Base-by-base conservation (phyloP, 306 rosid genomes). In the Cicer chorassanicum region DNA sequence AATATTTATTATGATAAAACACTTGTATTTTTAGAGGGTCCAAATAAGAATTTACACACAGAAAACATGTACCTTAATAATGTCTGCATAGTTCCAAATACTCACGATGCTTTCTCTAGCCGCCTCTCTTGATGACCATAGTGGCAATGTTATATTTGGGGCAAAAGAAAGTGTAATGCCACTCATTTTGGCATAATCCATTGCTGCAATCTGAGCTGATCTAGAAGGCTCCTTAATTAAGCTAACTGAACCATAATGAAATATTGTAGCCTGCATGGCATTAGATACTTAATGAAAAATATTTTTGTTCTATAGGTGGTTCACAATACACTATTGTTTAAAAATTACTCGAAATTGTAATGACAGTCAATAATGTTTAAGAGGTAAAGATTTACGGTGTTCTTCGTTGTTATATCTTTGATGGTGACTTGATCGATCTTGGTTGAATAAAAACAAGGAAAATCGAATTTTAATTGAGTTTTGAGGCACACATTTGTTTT, bases 231-330 rank as follows among this genome's bases (percentile, higher is more conserved):
- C 81, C 48, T 24, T 51, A 57, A 81, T 70, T 38, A 84, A 63
- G 67, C 75, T 84, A 14, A 63, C 54, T 39, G 87, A 84, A 73
- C 87, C 82, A 70, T 81, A 80, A 55, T 80, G 85, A 70, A 84
- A 81, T 60, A 81, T 68, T 38, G 62, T 63, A 6, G 85, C 82
- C 81, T 84, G 75, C 80, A 81, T 69, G 6, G 2, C 65, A 71
- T 46, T 38, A 36, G 7, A 60, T 29, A 60, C 50, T 29, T 56
- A 6, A 46, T 73, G 6, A 38, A 8, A 62, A 73, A 44, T 8
- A 38, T 53, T 2, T 24, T 0, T 24, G 2, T 0, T 24, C 34
- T 2, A 24, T 24, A 24, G 34, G 34, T 24, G 24, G 34, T 24
- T 21, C 24, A 21, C 24, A 21, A 0, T 24, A 0, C 4, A 24